Percentiles rank a stretch among this genome's conserved stretches.
phyloP scores from a whole-genome alignment of 129 eudicot genomes.

The Helianthus tuberosus region DNA sequence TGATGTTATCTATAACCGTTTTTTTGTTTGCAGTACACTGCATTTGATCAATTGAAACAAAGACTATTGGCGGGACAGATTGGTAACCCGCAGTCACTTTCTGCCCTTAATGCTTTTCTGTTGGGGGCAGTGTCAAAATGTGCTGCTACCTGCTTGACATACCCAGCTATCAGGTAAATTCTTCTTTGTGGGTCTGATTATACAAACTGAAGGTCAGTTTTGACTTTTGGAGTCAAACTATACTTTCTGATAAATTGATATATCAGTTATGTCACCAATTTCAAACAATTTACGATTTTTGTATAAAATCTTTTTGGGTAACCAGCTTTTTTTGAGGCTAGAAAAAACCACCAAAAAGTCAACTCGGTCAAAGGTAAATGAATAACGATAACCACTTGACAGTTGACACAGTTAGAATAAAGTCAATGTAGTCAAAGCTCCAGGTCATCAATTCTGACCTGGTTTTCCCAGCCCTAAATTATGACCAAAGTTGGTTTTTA shows the following conservation, averaged over 20 bases:
- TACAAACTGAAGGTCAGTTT: background rate
- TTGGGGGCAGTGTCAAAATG: conserved; percentile 91
- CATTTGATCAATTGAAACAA: conserved; percentile 84
- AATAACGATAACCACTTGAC: background rate
- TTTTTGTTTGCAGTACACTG: conserved; percentile 73
- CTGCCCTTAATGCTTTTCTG: conserved; percentile 83
- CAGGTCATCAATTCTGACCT: background rate
- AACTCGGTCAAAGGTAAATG: conserved; percentile 3
- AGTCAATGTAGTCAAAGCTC: background rate
- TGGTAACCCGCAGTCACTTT: conserved; percentile 64
- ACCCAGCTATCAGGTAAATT: conserved; percentile 85
- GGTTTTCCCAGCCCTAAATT: background rate
- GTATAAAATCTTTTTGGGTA: background rate
- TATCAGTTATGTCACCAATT: background rate
- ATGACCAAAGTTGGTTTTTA: background rate
- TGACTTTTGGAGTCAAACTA: conserved; percentile 22
- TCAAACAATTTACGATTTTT: background rate
- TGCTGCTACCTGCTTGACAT: conserved; percentile 83
- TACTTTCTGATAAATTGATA: background rate
- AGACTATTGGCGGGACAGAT: conserved; percentile 50
- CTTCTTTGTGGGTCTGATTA: background rate
- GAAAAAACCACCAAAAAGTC: background rate
- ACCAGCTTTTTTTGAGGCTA: background rate
- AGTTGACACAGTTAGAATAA: background rate
- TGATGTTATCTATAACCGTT: background rate